Evolutionary conservation across 2,329 filamentous ascomycete genomes (phyloP).

Genomic region (Beauveria rudraprayagi): DNA sequence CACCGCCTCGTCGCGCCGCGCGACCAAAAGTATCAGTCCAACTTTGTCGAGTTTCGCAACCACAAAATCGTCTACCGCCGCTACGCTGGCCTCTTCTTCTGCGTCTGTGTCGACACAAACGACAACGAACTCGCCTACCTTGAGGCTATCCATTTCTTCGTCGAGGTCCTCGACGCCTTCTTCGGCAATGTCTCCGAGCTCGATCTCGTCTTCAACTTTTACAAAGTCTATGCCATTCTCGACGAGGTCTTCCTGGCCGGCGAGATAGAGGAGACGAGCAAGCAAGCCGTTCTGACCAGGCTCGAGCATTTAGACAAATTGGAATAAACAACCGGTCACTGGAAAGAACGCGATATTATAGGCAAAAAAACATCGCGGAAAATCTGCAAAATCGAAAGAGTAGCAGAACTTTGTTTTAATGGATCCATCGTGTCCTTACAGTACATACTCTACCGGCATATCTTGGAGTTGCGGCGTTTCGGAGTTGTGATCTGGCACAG

Average conservation of each 20-base stretch:
- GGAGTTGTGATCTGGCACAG: neutral
- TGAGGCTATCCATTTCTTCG: slow-evolving; percentile 98
- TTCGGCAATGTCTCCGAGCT: slow-evolving; percentile 99
- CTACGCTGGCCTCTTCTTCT: slow-evolving; percentile 98
- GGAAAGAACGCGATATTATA: neutral
- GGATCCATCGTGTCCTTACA: neutral
- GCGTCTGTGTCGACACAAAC: slow-evolving; percentile 96
- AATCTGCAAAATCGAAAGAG: neutral
- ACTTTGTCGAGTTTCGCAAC: slow-evolving; percentile 94
- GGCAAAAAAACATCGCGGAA: too few species aligned
- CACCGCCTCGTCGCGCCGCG: slow-evolving; percentile 95
- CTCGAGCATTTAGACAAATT: slow-evolving; percentile 94
- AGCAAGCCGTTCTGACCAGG: slow-evolving; percentile 90
- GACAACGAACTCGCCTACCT: slow-evolving; percentile 97
- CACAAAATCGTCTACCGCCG: slow-evolving; percentile 96
- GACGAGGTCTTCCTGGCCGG: slow-evolving; percentile 97
- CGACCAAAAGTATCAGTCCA: slow-evolving; percentile 99
- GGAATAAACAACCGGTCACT: slow-evolving; percentile 48
- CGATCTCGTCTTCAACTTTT: slow-evolving; percentile 78
- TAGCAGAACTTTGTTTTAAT: neutral
- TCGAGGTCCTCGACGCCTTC: slow-evolving; percentile 96
- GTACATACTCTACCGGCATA: slow-evolving; percentile 8
- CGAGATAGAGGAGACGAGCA: slow-evolving; percentile 98
- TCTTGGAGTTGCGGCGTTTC: slow-evolving; percentile 2
- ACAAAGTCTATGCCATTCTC: slow-evolving; percentile 92